These are phyloP conservation scores for Halophytophthora polymorphica DNA, from an alignment of 352 stramenopile genomes.

Conservation along the genomic window DNA sequence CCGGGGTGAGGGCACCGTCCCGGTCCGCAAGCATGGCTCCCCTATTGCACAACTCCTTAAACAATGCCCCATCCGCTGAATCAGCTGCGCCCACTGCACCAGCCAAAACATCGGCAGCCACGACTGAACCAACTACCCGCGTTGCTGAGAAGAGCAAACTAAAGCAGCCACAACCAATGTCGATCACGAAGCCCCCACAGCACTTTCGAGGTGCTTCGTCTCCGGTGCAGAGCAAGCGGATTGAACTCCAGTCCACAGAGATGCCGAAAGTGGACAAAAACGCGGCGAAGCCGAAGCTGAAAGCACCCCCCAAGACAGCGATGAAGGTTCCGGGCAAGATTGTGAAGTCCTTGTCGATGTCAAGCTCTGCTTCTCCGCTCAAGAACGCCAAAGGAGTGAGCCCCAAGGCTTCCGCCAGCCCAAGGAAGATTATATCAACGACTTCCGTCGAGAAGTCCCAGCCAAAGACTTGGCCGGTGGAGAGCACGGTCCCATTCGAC, in stretches of 20 bases:
- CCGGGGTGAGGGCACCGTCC: not conserved
- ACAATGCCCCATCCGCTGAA: conserved; percentile 4
- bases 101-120: conserved; percentile 1
- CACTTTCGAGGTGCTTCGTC: conserved; percentile 1
- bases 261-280: conserved; percentile 7
- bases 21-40: not conserved
- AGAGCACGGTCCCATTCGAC: conserved; percentile 46
- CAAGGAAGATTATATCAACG: conserved; percentile 27
- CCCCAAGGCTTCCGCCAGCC: conserved; percentile 20
- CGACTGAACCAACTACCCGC: not conserved
- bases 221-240: too few relatives aligned
- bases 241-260: not conserved
- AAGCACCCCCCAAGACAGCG: conserved; percentile 25
- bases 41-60: conserved; percentile 1
- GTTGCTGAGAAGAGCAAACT: conserved; percentile 9
- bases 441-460: conserved; percentile 33
- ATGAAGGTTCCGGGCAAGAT: conserved; percentile 46
- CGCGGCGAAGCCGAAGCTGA: conserved; percentile 12
- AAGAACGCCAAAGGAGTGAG: conserved; percentile 20
- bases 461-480: conserved; percentile 11
- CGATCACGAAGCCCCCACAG: conserved; percentile 9
- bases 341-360: conserved; percentile 25
- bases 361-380: conserved; percentile 16
- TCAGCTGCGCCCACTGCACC: not conserved
- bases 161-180: conserved; percentile 7